phyloP scores from a whole-genome alignment of 2,329 filamentous ascomycete genomes.

The Monosporascus sp. region DNA sequence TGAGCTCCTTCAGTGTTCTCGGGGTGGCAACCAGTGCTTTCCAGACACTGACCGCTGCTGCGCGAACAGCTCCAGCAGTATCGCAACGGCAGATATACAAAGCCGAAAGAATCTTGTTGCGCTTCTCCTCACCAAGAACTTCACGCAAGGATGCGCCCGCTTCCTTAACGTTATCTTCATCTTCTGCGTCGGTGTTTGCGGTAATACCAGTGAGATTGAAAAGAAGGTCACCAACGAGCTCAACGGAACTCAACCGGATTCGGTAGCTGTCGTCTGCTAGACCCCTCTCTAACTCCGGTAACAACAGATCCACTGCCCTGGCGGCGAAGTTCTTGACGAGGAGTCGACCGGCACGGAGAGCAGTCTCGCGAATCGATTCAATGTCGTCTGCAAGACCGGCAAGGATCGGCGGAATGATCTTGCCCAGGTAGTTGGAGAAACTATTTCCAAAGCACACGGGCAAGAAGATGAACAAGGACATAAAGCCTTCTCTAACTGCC shows the following conservation, averaged over 20 bases:
- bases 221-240: conserved; percentile 90
- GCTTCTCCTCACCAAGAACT: conserved; percentile 89
- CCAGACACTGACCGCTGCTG: conserved; percentile 89
- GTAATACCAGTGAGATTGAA: conserved; percentile 97
- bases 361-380: conserved; percentile 95
- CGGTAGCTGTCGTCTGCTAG: conserved; percentile 96
- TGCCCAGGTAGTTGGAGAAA: conserved; percentile 91
- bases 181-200: conserved; percentile 68
- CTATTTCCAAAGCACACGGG: conserved; percentile 98
- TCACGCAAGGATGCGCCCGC: conserved; percentile 91
- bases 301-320: conserved; percentile 84
- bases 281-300: conserved; percentile 92
- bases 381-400: conserved; percentile 92
- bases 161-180: conserved; percentile 73
- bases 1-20: conserved; percentile 87
- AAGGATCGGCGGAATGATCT: conserved; percentile 92
- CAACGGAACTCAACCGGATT: conserved; percentile 96
- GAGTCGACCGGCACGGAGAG: conserved; percentile 84
- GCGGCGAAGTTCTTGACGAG: conserved; percentile 98
- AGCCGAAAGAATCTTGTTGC: conserved; percentile 95
- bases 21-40: conserved; percentile 93
- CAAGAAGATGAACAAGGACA: conserved; percentile 99
- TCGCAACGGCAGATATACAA: conserved; percentile 97
- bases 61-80: conserved; percentile 85
- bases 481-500: conserved; percentile 93